Evolutionary conservation across 78 protist genomes (phyloP), one percentile per base, ranked within the genome.

Genomic region (Dictyostelium intermedium): DNA sequence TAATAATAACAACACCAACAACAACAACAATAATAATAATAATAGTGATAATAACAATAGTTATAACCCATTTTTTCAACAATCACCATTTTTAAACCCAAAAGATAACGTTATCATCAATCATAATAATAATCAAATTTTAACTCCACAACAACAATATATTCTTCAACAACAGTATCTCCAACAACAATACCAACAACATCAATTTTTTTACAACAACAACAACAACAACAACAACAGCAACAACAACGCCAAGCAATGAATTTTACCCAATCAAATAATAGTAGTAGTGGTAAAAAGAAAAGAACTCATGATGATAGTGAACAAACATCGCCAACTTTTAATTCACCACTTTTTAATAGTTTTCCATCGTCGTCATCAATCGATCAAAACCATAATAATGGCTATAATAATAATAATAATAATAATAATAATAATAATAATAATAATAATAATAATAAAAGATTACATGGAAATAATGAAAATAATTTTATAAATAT

Each of bases 291-390:
- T 13, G 34, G 20, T 32, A 72, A 72, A 72, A 72, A 72, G 79
- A 72, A 72, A 72, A 72, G 79, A 72, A 34, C 79, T 6, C 79
- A 72, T 72, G 79, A 34, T 34, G 79, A 72, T n/a, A 66, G 43
- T n/a, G 53, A 77, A 23, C 82, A 76, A 73, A 18, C 45, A 77
- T 43, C 45, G n/a, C 23, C 82, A 76, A 77, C 82, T n/a, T 20
- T 73, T 35, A 9, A 5, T 32, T 73, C 37, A 32, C 53, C n/a
- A 35, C 6, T 37, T 9, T 27, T 35, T 20, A 73, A 73, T 73
- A 20, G 81, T 34, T 73, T 32, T 73, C 30, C 23, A 34, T 25
- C 25, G n/a, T n/a, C n/a, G n/a, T 39, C 43, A 56, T 6, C n/a
- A 56, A 56, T 56, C 9, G 66, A 56, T 56, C 66, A 56, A 56